phyloP scores from a whole-genome alignment of 805 yeast species.

The Metschnikowia matae region DNA sequence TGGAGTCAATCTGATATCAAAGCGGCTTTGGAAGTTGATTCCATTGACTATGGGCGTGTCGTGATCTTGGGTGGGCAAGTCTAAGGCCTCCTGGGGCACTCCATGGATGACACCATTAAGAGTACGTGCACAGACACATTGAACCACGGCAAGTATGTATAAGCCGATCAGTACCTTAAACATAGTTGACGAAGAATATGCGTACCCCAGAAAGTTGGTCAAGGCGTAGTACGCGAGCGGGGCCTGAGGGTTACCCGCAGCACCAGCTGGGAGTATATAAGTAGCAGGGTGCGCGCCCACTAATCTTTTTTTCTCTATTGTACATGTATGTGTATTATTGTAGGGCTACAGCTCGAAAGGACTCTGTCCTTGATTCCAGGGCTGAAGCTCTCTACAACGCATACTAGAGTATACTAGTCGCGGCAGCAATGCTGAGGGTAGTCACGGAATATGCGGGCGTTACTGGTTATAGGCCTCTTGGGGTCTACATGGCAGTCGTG shows the following conservation, averaged over 20 bases:
- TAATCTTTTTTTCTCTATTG: conserved; percentile 28
- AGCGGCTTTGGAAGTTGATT: conserved; percentile 30
- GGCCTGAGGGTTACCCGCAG: conserved; percentile 27
- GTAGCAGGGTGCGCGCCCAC: neutral
- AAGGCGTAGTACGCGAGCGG: neutral
- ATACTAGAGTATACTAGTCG: conserved; percentile 43
- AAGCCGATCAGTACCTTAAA: neutral
- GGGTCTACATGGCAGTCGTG: conserved; percentile 24
- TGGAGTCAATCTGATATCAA: conserved; percentile 23
- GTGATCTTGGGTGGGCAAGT: conserved; percentile 6
- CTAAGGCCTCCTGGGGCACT: conserved; percentile 24
- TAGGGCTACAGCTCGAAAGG: conserved; percentile 38
- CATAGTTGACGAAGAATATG: neutral
- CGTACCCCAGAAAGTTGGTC: neutral
- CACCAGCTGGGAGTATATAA: conserved; percentile 14
- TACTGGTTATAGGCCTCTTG: conserved; percentile 18
- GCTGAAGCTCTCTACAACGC: conserved; percentile 48
- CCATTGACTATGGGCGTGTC: conserved; percentile 28
- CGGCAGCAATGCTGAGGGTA: conserved; percentile 23
- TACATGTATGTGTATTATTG: conserved; percentile 49
- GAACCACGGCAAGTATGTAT: neutral
- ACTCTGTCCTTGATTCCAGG: conserved; percentile 24
- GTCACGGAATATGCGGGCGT: conserved; percentile 42
- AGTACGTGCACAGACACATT: neutral
- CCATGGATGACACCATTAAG: conserved; percentile 2